A percentile compares a stretch with the other conserved stretches of the same genome.
Evolutionary conservation across 2,329 filamentous ascomycete species (phyloP).

Genomic region (Endothia cerciana): DNA sequence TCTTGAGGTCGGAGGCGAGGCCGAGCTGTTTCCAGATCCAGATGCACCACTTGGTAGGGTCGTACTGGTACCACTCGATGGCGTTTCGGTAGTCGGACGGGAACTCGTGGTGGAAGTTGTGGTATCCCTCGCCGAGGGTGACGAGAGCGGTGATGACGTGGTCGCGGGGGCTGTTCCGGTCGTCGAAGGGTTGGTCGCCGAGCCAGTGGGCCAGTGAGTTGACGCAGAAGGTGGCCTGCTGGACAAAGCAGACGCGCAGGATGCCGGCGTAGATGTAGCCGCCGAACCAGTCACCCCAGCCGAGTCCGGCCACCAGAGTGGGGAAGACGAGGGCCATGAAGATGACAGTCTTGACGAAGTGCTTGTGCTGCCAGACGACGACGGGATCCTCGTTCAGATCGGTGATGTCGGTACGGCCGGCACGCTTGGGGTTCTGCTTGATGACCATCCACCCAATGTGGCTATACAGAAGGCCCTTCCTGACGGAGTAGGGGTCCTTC

Average conservation of each 20-base stretch:
- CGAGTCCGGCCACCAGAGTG: slow-evolving; percentile 73
- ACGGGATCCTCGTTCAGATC: slow-evolving; percentile 86
- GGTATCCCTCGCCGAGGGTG: slow-evolving; percentile 84
- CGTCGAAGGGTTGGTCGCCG: slow-evolving; percentile 89
- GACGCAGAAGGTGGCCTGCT: slow-evolving; percentile 92
- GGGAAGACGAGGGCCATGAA: slow-evolving; percentile 79
- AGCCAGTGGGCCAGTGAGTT: slow-evolving; percentile 91
- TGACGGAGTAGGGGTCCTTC: slow-evolving; percentile 89
- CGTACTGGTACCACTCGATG: slow-evolving; percentile 89
- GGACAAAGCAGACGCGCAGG: slow-evolving; percentile 85
- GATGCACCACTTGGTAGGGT: slow-evolving; percentile 90
- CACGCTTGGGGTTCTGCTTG: slow-evolving; percentile 90
- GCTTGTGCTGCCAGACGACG: slow-evolving; percentile 84
- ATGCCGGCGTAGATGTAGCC: slow-evolving; percentile 86
- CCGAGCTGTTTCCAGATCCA: slow-evolving; percentile 83
- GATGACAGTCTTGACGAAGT: slow-evolving; percentile 81
- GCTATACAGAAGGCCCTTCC: slow-evolving; percentile 84
- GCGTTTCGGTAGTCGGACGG: slow-evolving; percentile 92
- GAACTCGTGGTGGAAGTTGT: slow-evolving; percentile 97
- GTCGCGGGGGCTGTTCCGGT: slow-evolving; percentile 88
- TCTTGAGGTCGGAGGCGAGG: slow-evolving; percentile 84
- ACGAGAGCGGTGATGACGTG: slow-evolving; percentile 84
- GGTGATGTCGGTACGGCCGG: slow-evolving; percentile 85
- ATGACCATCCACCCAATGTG: slow-evolving; percentile 91
- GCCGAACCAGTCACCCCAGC: slow-evolving; percentile 81